Base-by-base conservation (phyloP, 306 rosid species). In the Citrullus amarus region DNA sequence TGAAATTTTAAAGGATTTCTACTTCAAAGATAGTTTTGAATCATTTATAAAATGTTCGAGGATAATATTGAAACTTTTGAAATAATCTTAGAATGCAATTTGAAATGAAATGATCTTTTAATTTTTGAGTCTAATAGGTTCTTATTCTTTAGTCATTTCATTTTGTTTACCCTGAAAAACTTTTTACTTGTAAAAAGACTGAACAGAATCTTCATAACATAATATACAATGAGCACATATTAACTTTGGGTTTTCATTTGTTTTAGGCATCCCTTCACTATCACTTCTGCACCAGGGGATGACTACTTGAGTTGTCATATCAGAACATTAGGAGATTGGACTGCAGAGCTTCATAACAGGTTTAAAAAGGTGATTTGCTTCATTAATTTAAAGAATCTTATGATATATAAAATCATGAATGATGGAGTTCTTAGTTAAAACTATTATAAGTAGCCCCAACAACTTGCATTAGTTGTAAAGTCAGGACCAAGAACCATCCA, bases 281-380 rank as follows among this genome's bases (percentile, higher is more conserved):
- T 92, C 83, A 94, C 98, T 79, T 95, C 98, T 69, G 98, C 98
- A 46, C 97, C 97, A 0, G 97, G 96, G 75, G 97, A 95, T 80
- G 93, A 91, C 59, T 92, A 91, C 88, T 82, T 95, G 83, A 92
- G 97, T 80, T 93, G 91, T 78, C 98, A 92, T 81, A 86, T 95
- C 18, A 51, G 92, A 85, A 81, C 95, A 58, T 75, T 84, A 50
- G 98, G 98, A 55, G 98, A 95, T 81, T 95, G 97, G 98, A 95
- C 98, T 22, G 62, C 85, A 30, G 96, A 87, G 84, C 98, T 95
- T 43, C 83, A 83, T 82, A 81, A 85, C 16, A 85, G 22, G 82
- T 95, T 95, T 76, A 79, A 79, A 41, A 41, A 90, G 95, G 96
- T 94, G 54, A 62, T 57, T 80, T 39, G 16, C 10, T 36, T n/a